phyloP scores from a whole-genome alignment of 805 yeast genomes.

The Phaffomyces opuntiae region DNA sequence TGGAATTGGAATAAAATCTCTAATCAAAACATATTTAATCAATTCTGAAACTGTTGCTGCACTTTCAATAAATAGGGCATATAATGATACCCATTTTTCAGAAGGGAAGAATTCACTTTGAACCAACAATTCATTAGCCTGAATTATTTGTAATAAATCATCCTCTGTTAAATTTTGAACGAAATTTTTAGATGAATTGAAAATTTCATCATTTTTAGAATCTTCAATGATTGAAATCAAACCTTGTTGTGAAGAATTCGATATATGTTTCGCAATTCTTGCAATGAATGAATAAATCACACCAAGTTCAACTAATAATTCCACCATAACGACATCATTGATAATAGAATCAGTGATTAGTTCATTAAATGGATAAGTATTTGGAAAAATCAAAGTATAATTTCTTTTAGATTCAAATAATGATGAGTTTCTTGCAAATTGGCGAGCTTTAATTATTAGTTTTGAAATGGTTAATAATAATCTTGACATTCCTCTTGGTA shows the following conservation, averaged over 20 bases:
- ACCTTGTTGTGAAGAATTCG: slow-evolving; percentile 35
- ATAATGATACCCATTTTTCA: slow-evolving; percentile 66
- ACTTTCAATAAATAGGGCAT: slow-evolving; percentile 50
- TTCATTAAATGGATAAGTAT: slow-evolving; percentile 54
- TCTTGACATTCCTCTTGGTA: slow-evolving; percentile 43
- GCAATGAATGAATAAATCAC: slow-evolving; percentile 52
- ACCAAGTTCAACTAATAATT: slow-evolving; percentile 62
- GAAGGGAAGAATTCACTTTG: slow-evolving; percentile 57
- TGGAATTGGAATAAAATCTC: slow-evolving; percentile 44
- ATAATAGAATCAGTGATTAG: slow-evolving; percentile 68
- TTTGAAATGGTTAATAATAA: slow-evolving; percentile 47
- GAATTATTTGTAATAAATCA: slow-evolving; percentile 35
- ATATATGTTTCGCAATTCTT: slow-evolving; percentile 37
- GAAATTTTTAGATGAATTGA: slow-evolving; percentile 35
- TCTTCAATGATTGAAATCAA: slow-evolving; percentile 32
- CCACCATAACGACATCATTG: slow-evolving; percentile 62
- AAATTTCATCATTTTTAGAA: slow-evolving; percentile 30
- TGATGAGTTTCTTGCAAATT: slow-evolving; percentile 32
- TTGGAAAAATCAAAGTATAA: slow-evolving; percentile 66
- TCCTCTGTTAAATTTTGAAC: slow-evolving; percentile 33
- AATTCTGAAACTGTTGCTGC: slow-evolving; percentile 47
- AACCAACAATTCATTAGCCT: slow-evolving; percentile 44
- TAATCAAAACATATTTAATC: slow-evolving; percentile 41
- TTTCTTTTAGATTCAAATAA: slow-evolving; percentile 53
- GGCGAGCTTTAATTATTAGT: slow-evolving; percentile 46